Conservation (phyloP, 1,284 basidiomycete species). For the Grifola frondosa region DNA sequence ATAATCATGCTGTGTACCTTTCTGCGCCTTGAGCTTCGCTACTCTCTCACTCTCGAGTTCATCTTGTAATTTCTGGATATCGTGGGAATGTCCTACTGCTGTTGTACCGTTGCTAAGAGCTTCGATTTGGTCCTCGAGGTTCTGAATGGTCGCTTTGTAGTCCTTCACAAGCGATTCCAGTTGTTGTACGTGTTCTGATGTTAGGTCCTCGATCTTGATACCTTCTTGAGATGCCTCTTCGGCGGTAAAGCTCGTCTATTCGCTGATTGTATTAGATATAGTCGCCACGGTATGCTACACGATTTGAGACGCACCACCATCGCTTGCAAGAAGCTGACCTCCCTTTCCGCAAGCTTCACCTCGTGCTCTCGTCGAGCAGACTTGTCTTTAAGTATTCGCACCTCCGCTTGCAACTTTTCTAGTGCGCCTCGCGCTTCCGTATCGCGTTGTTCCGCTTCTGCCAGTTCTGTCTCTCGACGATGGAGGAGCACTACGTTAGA, state of each 20-base stretch:
- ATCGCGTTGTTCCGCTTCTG: slow-evolving; percentile 36
- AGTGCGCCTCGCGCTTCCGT: slow-evolving; percentile 36
- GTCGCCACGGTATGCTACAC: background rate
- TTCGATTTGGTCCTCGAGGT: slow-evolving; percentile 45
- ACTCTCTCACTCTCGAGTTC: slow-evolving; percentile 42
- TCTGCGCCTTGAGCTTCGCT: slow-evolving; percentile 38
- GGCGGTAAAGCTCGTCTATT: slow-evolving; percentile 60
- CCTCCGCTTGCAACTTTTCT: slow-evolving; percentile 37
- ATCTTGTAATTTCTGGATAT: slow-evolving; percentile 39
- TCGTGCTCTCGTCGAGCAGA: slow-evolving; percentile 46
- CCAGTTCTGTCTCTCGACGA: slow-evolving; percentile 50
- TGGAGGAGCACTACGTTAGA: slow-evolving; percentile 48
- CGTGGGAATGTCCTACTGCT: slow-evolving; percentile 24
- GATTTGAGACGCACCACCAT: slow-evolving; percentile 50
- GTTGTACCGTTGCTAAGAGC: slow-evolving; percentile 37
- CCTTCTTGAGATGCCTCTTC: slow-evolving; percentile 44
- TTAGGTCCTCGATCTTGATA: slow-evolving; percentile 34
- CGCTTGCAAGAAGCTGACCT: slow-evolving; percentile 61
- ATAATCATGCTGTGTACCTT: slow-evolving; percentile 39
- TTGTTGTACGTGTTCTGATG: slow-evolving; percentile 47
- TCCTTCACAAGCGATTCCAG: slow-evolving; percentile 57
- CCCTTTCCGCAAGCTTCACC: slow-evolving; percentile 50
- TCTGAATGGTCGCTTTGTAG: slow-evolving; percentile 48
- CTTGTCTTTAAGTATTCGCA: slow-evolving; percentile 43
- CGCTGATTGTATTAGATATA: too few relatives aligned